phyloP scores from a whole-genome alignment of 306 rosid genomes.

The Gleditsia sinensis region DNA sequence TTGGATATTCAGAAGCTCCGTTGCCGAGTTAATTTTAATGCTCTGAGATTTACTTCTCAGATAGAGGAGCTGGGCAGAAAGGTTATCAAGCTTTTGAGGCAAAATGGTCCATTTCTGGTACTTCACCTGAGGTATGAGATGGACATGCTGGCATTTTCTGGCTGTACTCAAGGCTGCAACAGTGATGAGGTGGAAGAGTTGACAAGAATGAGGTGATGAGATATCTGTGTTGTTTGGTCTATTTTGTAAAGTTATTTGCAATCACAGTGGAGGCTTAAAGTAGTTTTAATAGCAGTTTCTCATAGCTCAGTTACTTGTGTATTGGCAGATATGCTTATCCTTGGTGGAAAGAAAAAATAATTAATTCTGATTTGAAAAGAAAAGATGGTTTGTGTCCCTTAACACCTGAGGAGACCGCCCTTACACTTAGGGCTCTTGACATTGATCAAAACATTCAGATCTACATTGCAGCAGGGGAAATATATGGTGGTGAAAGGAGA shows the following conservation, averaged over 20 bases:
- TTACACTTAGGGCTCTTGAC: constrained; percentile 75
- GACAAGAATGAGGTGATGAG: constrained; percentile 88
- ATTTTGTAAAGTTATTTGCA: constrained; percentile 32
- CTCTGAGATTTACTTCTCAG: constrained; percentile 88
- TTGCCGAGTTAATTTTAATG: constrained; percentile 87
- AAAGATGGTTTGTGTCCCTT: constrained; percentile 91
- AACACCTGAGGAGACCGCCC: constrained; percentile 95
- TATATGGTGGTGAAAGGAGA: constrained; percentile 75
- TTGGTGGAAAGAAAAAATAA: constrained; percentile 93
- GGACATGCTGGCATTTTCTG: constrained; percentile 98
- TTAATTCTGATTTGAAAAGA: constrained; percentile 85
- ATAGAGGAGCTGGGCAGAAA: constrained; percentile 87
- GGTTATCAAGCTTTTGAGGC: constrained; percentile 77
- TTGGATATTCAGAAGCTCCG: constrained; percentile 86
- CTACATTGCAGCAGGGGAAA: constrained; percentile 90
- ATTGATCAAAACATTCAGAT: constrained; percentile 79
- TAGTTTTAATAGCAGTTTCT: not conserved
- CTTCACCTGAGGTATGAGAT: constrained; percentile 94
- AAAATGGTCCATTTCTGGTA: constrained; percentile 81
- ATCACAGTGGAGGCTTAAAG: not conserved
- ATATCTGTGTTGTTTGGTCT: not conserved
- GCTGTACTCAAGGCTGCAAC: constrained; percentile 89
- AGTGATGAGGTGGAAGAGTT: constrained; percentile 84
- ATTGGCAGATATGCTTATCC: constrained; percentile 73
- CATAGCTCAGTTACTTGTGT: constrained; percentile 1